Base-by-base conservation (phyloP, 257 asterid genomes). In the Paraleonurus japonicus region DNA sequence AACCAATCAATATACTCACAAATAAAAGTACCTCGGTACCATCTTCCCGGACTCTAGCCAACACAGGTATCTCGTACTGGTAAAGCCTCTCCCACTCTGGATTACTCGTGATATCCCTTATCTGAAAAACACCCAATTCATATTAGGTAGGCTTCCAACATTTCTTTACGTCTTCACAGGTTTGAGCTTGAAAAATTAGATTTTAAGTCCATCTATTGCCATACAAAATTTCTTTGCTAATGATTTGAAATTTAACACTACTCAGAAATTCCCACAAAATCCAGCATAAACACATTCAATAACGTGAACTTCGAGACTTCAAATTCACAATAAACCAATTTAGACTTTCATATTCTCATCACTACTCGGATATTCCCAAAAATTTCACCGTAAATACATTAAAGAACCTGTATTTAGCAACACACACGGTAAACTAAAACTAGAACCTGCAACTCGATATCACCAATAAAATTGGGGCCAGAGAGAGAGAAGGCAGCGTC, bases 41-140 rank as follows among this genome's bases (percentile, higher is more conserved):
- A 77, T 94, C 97, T 64, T 86, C 81, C 23, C 78, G 81, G 53
- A 94, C 69, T 80, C 85, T 81, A 37, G 95, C 95, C 84, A 94
- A 75, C 74, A 94, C 96, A 7, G 97, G 97, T 78, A 94, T 94
- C 86, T 94, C 99, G 69, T 91, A 91, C 77, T 94, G 97, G 81
- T 85, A 94, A 74, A 89, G 96, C 81, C 66, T 89, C 85, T 93
- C 96, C 98, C 97, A 93, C 54, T 87, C 87, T 4, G 96, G 82
- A 80, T 90, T 84, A 39, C 78, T 89, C 12, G 93, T 89, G 54
- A 94, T 91, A 75, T 94, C 97, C 79, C 97, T 85, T 63, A 93
- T 65, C 95, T 89, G 72, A 13, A 26, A 12, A 61, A 73, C 71
- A 12, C 48, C 65, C 54, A 53, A 33, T 65, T 23, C 71, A 69